Base-by-base conservation (phyloP, 23 red algal genomes). In the Chondrus crispus region DNA sequence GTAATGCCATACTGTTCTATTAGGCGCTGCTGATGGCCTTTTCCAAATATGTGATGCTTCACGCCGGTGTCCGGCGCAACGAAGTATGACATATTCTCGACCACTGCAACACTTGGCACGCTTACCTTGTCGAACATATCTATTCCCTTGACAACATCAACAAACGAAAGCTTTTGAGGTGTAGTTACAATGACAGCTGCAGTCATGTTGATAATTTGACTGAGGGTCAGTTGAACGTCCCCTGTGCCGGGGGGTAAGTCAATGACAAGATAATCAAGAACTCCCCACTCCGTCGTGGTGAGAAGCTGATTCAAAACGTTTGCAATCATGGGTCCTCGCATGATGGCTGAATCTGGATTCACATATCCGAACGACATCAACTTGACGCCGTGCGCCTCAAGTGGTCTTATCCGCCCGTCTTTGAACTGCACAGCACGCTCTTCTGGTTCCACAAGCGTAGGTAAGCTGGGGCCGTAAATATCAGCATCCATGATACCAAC, bases 311-410 rank as follows among this genome's bases (percentile, higher is more conserved):
- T 95, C n/a, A 99, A 57, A 14, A 99, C 85, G 76, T 93, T 96
- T 22, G 97, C 90, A 24, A 99, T 93, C 97, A 99, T 99, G 3
- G 97, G 97, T 16, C 97, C 97, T 3, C 97, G 88, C 94, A 99
- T 95, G 39, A 99, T 95, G 0, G 97, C 97, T 10, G 97, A 95
- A 52, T 96, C 90, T 26, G 79, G 69, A 85, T 99, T 99, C 50
- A 99, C 85, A 76, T 99, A 99, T 41, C 97, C 97, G 90, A 99
- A 99, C 30, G 93, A 96, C 97, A 99, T 99, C 2, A 99, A 92
- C 90, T 96, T 96, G 22, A 99, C 97, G 48, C 93, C 93, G 2
- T 79, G 28, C 68, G 62, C 74, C 20, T 54, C 80, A 30, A 96
- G 66, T 32, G 97, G 97, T 74, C 89, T 86, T 53, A 99, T 99